Percentiles rank a stretch among this genome's conserved stretches.
These are phyloP conservation scores for Lactifluus hygrophoroides DNA, from an alignment of 768 basidiomycete species.

Conservation along the genomic window DNA sequence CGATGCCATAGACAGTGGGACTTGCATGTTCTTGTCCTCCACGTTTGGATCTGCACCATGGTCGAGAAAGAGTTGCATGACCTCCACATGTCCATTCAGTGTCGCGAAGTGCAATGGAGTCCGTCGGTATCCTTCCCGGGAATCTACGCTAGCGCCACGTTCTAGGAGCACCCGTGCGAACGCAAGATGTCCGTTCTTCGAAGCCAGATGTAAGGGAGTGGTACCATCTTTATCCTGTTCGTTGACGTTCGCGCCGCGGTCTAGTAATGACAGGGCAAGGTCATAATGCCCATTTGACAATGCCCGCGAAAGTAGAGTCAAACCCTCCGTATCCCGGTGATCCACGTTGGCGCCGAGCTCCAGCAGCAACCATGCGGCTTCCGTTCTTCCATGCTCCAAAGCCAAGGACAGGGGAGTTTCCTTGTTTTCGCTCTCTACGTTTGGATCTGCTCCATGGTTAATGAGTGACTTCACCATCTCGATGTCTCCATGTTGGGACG, in stretches of 20 bases:
- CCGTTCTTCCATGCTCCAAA: not conserved
- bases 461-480: not conserved
- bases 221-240: not conserved
- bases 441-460: not conserved
- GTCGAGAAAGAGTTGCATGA: too few relatives aligned
- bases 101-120: too few relatives aligned
- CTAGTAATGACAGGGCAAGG: not conserved
- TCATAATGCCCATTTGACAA: not conserved
- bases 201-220: not conserved
- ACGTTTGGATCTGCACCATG: too few relatives aligned
- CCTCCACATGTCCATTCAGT: too few relatives aligned
- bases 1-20: too few relatives aligned
- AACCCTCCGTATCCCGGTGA: accelerated
- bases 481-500: not conserved
- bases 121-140: too few relatives aligned
- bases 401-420: not conserved
- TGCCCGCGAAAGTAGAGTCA: not conserved
- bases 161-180: too few relatives aligned
- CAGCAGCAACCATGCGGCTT: not conserved
- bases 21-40: too few relatives aligned
- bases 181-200: not conserved
- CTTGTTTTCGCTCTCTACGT: accelerated
- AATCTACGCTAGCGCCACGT: too few relatives aligned
- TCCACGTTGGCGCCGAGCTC: not conserved
- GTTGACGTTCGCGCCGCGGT: not conserved